Conservation (phyloP, 192 early-diverging fungal genomes). For the Podochytrium sp. region DNA sequence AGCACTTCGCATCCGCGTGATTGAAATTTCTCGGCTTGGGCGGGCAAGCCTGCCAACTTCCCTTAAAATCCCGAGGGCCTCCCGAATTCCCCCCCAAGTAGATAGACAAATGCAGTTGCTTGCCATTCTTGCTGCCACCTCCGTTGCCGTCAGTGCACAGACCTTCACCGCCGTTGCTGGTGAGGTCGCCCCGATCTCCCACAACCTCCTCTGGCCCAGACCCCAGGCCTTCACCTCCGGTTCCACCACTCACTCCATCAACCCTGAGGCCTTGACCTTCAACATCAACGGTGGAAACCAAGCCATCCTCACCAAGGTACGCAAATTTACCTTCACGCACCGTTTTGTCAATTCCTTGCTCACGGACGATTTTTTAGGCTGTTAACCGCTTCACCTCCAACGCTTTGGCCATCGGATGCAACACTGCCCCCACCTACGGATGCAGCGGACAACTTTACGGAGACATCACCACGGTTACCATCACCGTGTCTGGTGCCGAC, state of each 20-base stretch:
- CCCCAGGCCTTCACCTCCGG: background rate
- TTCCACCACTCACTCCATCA: background rate
- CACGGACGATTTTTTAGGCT: too few species aligned
- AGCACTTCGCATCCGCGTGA: too few species aligned
- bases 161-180: background rate
- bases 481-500: background rate
- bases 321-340: too few species aligned
- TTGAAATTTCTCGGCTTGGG: too few species aligned
- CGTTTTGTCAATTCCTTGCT: too few species aligned
- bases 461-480: background rate
- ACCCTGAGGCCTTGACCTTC: background rate
- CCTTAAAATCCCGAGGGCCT: too few species aligned
- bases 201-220: constrained; percentile 15
- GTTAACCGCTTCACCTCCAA: too few species aligned
- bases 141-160: background rate
- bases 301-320: background rate
- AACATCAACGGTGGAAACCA: background rate
- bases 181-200: too few species aligned
- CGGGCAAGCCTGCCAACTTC: too few species aligned
- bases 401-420: background rate
- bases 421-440: background rate
- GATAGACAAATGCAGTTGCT: background rate
- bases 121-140: background rate
- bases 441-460: background rate
- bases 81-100: background rate